Percentiles rank a stretch among this genome's conserved stretches.
Evolutionary conservation across 2,329 filamentous ascomycete species (phyloP).

Genomic region (Dactylellina sp.): DNA sequence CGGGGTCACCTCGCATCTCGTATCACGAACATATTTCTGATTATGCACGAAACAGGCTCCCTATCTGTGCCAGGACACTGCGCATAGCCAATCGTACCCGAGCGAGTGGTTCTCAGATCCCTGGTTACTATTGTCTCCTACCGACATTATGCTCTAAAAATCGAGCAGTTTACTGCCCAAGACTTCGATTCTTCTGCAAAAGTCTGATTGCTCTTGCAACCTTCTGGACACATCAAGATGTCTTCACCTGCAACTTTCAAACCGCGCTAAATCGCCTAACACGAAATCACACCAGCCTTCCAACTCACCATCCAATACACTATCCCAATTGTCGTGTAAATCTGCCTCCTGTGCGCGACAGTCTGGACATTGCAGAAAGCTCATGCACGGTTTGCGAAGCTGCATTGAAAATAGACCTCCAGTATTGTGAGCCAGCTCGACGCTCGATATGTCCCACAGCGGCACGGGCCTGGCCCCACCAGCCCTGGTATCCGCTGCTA

Average conservation of each 20-base stretch:
- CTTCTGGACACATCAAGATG: background rate
- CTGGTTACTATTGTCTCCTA: constrained; percentile 14
- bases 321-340: background rate
- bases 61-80: constrained; percentile 13
- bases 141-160: constrained; percentile 5
- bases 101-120: constrained; percentile 13
- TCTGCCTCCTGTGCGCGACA: constrained; percentile 18
- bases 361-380: constrained; percentile 25
- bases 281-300: background rate
- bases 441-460: constrained; percentile 24
- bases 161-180: background rate
- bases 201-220: background rate
- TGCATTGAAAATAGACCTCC: background rate
- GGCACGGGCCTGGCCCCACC: constrained; percentile 27
- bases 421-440: background rate
- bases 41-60: constrained; percentile 23
- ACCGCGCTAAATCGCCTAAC: constrained; percentile 19
- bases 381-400: constrained; percentile 36
- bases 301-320: background rate
- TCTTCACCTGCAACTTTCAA: background rate
- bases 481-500: background rate
- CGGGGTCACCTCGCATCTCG: constrained; percentile 30
- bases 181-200: background rate
- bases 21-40: constrained; percentile 12
- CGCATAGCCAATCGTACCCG: constrained; percentile 36